Evolutionary conservation across 2,329 filamentous ascomycete genomes (phyloP).

Genomic region (Penicillium sp.): DNA sequence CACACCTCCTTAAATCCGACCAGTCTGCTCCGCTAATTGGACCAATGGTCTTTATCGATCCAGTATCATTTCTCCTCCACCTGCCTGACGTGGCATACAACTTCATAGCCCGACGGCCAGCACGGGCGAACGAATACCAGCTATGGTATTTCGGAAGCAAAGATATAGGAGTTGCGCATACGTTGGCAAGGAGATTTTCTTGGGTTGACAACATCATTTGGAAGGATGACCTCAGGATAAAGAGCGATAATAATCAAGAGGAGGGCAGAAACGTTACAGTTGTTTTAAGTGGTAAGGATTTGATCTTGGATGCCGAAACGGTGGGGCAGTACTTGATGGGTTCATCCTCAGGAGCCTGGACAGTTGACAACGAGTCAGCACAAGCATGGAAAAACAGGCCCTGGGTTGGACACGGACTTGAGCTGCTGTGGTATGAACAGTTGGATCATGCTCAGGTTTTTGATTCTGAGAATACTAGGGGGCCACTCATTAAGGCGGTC

Average conservation of each 20-base stretch:
- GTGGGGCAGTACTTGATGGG: constrained; percentile 52
- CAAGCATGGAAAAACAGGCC: constrained; percentile 14
- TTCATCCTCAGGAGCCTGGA: constrained; percentile 3
- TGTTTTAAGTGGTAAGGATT: constrained; percentile 51
- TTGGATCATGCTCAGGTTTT: constrained; percentile 60
- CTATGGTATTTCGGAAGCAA: constrained; percentile 62
- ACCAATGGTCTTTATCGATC: constrained; percentile 45
- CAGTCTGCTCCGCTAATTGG: constrained; percentile 43
- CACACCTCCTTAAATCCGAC: constrained; percentile 49
- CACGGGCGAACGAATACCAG: constrained; percentile 58
- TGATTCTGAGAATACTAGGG: constrained; percentile 26
- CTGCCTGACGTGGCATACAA: constrained; percentile 64
- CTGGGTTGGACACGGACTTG: constrained; percentile 40
- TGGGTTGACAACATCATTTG: constrained; percentile 64
- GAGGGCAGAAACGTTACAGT: constrained; percentile 45
- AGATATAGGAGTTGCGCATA: constrained; percentile 58
- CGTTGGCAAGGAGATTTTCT: constrained; percentile 59
- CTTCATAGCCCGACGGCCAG: constrained; percentile 51
- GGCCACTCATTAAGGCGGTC: constrained; percentile 13
- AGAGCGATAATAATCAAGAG: neutral
- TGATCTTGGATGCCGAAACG: constrained; percentile 55
- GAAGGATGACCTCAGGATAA: constrained; percentile 52
- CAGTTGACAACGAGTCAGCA: constrained; percentile 8
- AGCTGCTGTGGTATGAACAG: constrained; percentile 53
- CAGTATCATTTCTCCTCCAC: constrained; percentile 59